Evolutionary conservation across 306 rosid species (phyloP), one percentile per base, ranked within the genome.

Genomic region (Inga laurina): DNA sequence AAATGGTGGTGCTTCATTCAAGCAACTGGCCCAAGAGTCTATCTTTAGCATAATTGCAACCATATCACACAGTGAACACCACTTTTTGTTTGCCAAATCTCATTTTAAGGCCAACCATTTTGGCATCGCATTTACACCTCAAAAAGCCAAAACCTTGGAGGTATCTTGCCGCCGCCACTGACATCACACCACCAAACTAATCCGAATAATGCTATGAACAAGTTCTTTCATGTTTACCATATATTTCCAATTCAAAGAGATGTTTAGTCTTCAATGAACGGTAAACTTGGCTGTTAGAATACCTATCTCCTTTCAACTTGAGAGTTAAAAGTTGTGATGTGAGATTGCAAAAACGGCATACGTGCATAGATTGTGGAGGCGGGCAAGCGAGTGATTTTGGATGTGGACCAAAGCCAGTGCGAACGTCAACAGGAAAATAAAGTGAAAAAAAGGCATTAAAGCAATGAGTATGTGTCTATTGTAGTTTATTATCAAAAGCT

Each of bases 371-470:
- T 7, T 80, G 7, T 70, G 81, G 64, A 74, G 64, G 39, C 68
- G 70, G 69, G 75, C 88, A 85, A 79, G 87, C 74, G 88, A 85
- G 32, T 64, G 64, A 72, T 64, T 79, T 78, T 68, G 77, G 79
- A 69, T 62, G 92, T 84, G 92, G 92, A 84, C 92, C 88, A 80
- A 76, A 88, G 73, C 49, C 49, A 56, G 75, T 78, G 86, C 44
- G 70, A 80, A 68, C 34, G 76, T 79, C 82, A 82, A 74, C 49
- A 30, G 62, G 61, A 78, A 85, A 81, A 80, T 80, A 76, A 86
- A 85, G 85, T 49, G 84, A 56, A 80, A 67, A 85, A 84, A 85
- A 76, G 84, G 84, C 67, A 71, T 71, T 85, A 82, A 88, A 86
- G 87, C 89, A 82, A 81, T 51, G 61, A 64, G 76, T 87, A 84